These are phyloP conservation scores for Cornus suecica DNA, from an alignment of 148 eudicot species.

Conservation along the genomic window DNA sequence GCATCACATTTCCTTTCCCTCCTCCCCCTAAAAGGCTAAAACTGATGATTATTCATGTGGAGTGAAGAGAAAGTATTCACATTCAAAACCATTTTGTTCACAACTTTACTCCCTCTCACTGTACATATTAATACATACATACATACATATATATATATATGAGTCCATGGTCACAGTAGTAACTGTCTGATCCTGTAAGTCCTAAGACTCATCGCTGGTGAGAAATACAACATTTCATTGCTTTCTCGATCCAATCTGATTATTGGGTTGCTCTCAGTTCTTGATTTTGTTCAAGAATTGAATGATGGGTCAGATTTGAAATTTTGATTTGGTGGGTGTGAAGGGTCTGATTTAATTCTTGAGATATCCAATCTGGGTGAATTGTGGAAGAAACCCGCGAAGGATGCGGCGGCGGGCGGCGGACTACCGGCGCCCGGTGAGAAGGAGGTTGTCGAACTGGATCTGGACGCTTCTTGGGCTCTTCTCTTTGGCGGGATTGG, in stretches of 20 bases:
- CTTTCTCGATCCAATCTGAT: slow-evolving; percentile 5
- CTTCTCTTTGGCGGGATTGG: slow-evolving; percentile 53
- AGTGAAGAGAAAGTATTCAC: not conserved
- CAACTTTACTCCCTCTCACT: not conserved
- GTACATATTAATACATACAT: too few relatives aligned
- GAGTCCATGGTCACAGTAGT: not conserved
- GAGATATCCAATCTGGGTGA: slow-evolving; percentile 22
- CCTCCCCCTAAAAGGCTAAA: not conserved
- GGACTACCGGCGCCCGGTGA: slow-evolving; percentile 82
- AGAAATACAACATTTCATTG: slow-evolving; percentile 4
- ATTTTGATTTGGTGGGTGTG: slow-evolving; percentile 13
- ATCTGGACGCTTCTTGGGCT: slow-evolving; percentile 70
- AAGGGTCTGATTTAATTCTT: not conserved
- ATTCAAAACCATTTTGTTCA: not conserved
- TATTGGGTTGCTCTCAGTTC: slow-evolving; percentile 21
- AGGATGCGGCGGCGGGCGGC: slow-evolving; percentile 84
- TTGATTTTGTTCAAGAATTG: not conserved
- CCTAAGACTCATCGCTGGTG: not conserved
- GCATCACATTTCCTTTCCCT: not conserved
- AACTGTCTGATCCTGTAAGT: not conserved
- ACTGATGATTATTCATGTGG: not conserved
- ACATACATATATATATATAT: not conserved
- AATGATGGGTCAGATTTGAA: slow-evolving; percentile 8
- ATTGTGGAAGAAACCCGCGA: slow-evolving; percentile 16
- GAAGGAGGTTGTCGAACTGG: slow-evolving; percentile 65